Evolutionary conservation across 345 rosid genomes (phyloP).

Genomic region (Ceriops decandra): DNA sequence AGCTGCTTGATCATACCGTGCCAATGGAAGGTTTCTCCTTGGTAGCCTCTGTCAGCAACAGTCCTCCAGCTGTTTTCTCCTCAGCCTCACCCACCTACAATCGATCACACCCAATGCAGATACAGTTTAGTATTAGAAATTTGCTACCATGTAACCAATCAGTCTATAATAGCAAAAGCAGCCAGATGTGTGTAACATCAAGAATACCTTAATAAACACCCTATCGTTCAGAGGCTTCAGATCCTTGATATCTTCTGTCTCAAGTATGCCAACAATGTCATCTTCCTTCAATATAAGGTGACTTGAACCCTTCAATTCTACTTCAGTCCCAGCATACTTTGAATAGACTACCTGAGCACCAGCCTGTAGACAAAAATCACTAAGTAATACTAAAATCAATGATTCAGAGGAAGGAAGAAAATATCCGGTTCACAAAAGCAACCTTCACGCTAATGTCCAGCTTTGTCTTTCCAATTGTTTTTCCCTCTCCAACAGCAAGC

Average conservation of each 20-base stretch:
- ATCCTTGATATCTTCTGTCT: constrained; percentile 84
- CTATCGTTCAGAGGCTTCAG: constrained; percentile 91
- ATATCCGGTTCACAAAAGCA: constrained; percentile 43
- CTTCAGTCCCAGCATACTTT: constrained; percentile 87
- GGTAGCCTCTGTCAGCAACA: constrained; percentile 74
- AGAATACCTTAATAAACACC: constrained; percentile 69
- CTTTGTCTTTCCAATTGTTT: constrained; percentile 56
- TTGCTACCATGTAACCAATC: background rate
- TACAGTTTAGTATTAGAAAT: background rate
- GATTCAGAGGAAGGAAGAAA: background rate
- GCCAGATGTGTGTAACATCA: background rate
- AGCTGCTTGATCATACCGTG: constrained; percentile 38
- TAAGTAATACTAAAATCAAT: background rate
- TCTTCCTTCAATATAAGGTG: constrained; percentile 92
- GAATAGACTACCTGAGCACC: constrained; percentile 78
- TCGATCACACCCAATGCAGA: background rate
- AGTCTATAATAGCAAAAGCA: background rate
- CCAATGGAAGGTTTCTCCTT: constrained; percentile 96
- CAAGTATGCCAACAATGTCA: constrained; percentile 90
- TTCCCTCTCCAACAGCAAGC: constrained; percentile 88
- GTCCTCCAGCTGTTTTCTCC: constrained; percentile 93
- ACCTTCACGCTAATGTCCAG: constrained; percentile 30
- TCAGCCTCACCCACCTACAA: constrained; percentile 84
- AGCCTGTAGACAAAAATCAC: constrained; percentile 38
- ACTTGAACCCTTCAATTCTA: constrained; percentile 68